Percentiles rank a stretch among this genome's conserved stretches.
These are phyloP conservation scores for Fusarium brachygibbosum DNA, from an alignment of 2,329 filamentous ascomycete genomes.

Conservation along the genomic window DNA sequence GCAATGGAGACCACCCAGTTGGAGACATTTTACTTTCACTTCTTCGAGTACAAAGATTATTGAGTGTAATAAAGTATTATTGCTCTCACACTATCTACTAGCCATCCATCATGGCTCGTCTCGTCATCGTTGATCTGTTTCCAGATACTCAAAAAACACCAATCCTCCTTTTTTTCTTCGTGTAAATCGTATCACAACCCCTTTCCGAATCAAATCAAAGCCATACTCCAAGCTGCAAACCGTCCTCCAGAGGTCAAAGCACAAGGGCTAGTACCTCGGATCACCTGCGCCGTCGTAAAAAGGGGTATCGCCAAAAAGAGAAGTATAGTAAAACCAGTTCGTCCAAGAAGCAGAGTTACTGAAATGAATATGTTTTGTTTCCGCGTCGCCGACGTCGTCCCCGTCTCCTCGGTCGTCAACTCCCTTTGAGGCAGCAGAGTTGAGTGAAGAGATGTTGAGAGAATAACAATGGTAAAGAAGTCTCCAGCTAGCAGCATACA, in stretches of 20 bases:
- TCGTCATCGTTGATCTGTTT: constrained; percentile 42
- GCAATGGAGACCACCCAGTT: background rate
- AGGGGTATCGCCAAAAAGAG: constrained; percentile 55
- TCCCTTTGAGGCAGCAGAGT: constrained; percentile 46
- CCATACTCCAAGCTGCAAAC: constrained; percentile 52
- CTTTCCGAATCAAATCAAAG: constrained; percentile 49
- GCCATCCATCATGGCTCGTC: constrained; percentile 41
- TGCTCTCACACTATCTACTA: constrained; percentile 47
- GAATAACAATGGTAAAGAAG: constrained; percentile 39
- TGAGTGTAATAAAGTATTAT: constrained; percentile 41
- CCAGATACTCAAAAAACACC: constrained; percentile 41
- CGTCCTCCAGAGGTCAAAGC: constrained; percentile 35
- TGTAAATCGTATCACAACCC: constrained; percentile 45
- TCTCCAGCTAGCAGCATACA: constrained; percentile 45
- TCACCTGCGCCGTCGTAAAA: constrained; percentile 47
- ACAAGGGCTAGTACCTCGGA: constrained; percentile 19
- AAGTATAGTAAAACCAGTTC: constrained; percentile 48
- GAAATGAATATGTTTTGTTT: constrained; percentile 46
- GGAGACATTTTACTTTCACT: constrained; percentile 3
- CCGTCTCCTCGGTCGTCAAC: constrained; percentile 39
- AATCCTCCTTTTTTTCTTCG: constrained; percentile 46
- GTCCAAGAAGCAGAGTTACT: constrained; percentile 45
- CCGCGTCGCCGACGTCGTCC: constrained; percentile 46
- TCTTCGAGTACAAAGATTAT: background rate
- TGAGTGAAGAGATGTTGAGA: constrained; percentile 46